These are phyloP conservation scores for Scenedesmus sp. DNA, from an alignment of 163 green algal genomes.

Conservation along the genomic window DNA sequence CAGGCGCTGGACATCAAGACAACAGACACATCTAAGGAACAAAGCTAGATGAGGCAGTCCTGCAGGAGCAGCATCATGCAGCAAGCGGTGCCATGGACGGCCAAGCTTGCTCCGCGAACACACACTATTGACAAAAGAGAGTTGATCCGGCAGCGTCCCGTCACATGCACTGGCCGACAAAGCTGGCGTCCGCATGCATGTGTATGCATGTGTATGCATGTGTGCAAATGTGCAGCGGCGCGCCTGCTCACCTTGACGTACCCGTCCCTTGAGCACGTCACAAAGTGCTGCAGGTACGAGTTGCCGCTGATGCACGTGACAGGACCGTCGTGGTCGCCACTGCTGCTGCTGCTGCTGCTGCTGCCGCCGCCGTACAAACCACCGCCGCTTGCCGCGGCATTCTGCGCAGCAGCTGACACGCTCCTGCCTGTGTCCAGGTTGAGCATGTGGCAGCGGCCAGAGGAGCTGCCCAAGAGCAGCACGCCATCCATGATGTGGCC, in stretches of 20 bases:
- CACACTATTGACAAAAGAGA: too few species aligned
- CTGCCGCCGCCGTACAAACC: too few species aligned
- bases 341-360: conserved; percentile 1
- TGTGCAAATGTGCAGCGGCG: not conserved
- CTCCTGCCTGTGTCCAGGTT: conserved; percentile 6
- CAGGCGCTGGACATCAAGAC: too few species aligned
- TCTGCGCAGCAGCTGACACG: not conserved
- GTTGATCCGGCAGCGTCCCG: too few species aligned
- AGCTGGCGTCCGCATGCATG: not conserved
- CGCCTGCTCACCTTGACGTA: conserved; percentile 26
- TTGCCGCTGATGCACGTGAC: conserved; percentile 22
- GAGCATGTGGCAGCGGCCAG: conserved; percentile 26
- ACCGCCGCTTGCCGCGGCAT: not conserved
- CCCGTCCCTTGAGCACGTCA: conserved; percentile 20
- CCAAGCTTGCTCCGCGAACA: too few species aligned
- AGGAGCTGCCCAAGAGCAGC: conserved; percentile 36
- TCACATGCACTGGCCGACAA: too few species aligned
- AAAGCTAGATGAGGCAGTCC: too few species aligned
- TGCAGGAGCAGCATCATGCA: too few species aligned
- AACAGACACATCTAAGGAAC: too few species aligned
- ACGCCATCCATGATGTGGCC: conserved; percentile 38
- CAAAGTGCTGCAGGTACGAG: conserved; percentile 31
- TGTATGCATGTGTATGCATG: not conserved
- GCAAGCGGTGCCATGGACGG: too few species aligned
- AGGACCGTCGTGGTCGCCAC: conserved; percentile 30